Evolutionary conservation across 805 yeast genomes (phyloP).

Genomic region (Tanozyma kutaoensis): DNA sequence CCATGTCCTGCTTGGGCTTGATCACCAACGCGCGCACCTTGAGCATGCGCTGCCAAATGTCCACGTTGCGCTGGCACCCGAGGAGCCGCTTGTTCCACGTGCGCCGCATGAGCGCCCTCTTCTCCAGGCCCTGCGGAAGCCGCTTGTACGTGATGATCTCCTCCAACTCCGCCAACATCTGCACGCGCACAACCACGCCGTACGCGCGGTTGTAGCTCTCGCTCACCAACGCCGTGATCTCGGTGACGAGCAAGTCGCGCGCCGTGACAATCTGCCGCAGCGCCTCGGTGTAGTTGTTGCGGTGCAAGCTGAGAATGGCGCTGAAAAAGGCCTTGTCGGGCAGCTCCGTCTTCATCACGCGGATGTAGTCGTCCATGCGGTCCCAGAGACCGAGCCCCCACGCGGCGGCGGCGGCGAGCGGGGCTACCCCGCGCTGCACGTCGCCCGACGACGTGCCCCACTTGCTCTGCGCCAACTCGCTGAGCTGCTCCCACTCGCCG

Average conservation of each 20-base stretch:
- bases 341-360: conserved; percentile 81
- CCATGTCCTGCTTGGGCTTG: conserved; percentile 92
- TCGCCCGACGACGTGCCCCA: conserved; percentile 72
- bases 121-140: conserved; percentile 72
- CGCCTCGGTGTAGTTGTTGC: conserved; percentile 78
- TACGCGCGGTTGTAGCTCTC: conserved; percentile 96
- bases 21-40: conserved; percentile 89
- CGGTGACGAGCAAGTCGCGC: conserved; percentile 81
- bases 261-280: conserved; percentile 68
- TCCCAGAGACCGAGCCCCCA: conserved; percentile 99
- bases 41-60: conserved; percentile 95
- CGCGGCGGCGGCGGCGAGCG: conserved; percentile 96
- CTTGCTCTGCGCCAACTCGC: conserved; percentile 72
- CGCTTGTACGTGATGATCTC: conserved; percentile 86
- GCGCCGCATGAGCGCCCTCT: conserved; percentile 62
- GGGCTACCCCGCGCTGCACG: conserved; percentile 75
- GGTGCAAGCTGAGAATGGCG: conserved; percentile 75
- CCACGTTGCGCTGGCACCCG: conserved; percentile 95
- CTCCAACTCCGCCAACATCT: conserved; percentile 92
- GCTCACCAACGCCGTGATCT: conserved; percentile 84
- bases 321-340: conserved; percentile 94
- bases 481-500: conserved; percentile 96
- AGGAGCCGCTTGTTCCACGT: conserved; percentile 90
- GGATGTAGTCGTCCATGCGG: conserved; percentile 80
- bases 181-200: conserved; percentile 91